Conservation (phyloP, 129 eudicot species). For the Daucus carota region DNA sequence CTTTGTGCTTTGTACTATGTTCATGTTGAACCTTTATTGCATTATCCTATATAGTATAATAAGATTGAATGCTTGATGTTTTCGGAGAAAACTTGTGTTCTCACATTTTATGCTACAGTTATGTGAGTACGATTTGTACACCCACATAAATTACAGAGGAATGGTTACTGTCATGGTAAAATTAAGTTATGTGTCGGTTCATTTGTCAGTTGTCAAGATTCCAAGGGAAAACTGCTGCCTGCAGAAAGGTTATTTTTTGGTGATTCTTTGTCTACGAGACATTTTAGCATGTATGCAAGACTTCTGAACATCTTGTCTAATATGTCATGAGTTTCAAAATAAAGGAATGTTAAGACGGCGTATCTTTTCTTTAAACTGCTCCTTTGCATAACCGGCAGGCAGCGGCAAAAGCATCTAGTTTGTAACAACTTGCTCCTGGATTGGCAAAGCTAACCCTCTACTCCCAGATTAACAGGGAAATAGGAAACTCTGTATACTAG, state of each 20-base stretch:
- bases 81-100: neutral
- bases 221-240: no score
- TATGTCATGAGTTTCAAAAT: no score
- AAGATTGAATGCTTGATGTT: neutral
- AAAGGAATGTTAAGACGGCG: no score
- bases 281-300: neutral
- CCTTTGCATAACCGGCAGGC: no score
- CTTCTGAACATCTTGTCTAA: neutral
- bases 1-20: neutral
- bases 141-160: neutral
- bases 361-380: no score
- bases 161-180: neutral
- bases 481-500: neutral
- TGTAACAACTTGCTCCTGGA: no score
- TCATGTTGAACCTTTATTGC: neutral
- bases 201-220: no score
- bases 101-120: neutral
- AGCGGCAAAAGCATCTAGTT: no score
- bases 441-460: no score
- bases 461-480: neutral
- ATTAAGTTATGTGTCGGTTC: no score
- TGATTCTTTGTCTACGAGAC: neutral
- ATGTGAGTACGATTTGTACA: neutral
- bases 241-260: no score
- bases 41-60: neutral